A percentile compares a stretch with the other conserved stretches of the same genome.
phyloP scores from a whole-genome alignment of 306 rosid species.

The Fragaria vesca region DNA sequence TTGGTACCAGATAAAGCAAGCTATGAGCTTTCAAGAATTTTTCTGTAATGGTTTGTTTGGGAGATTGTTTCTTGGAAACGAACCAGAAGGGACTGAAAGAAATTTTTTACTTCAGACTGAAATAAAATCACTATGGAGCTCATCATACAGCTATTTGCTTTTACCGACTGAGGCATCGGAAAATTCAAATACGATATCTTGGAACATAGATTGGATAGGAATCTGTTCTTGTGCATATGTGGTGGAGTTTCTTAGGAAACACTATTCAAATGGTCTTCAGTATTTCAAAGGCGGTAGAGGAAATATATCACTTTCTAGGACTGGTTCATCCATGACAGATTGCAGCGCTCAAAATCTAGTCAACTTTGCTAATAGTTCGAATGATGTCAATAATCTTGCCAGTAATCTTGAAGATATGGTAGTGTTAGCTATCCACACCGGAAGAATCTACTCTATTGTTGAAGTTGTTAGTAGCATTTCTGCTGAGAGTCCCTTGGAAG shows the following conservation, averaged over 20 bases:
- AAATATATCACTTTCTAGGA: conserved; percentile 24
- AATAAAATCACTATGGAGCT: conserved; percentile 51
- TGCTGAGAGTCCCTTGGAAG: conserved; percentile 79
- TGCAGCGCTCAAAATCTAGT: conserved; percentile 30
- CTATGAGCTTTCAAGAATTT: conserved; percentile 79
- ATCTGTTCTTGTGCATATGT: conserved; percentile 58
- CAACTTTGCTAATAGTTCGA: conserved; percentile 55
- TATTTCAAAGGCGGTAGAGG: conserved; percentile 22
- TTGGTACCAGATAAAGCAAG: conserved; percentile 54
- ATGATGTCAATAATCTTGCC: conserved; percentile 34
- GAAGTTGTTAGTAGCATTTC: conserved; percentile 40
- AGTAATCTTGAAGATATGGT: conserved; percentile 39
- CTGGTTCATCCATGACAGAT: conserved; percentile 33
- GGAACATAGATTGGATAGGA: conserved; percentile 70
- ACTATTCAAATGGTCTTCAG: conserved; percentile 29
- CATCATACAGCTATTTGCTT: conserved; percentile 58
- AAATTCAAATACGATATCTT: conserved; percentile 30
- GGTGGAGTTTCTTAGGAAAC: conserved; percentile 49
- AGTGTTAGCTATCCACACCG: conserved; percentile 83
- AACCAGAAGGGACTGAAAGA: conserved; percentile 33
- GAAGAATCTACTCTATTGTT: conserved; percentile 71
- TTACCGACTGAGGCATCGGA: conserved; percentile 54
- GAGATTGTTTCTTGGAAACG: conserved; percentile 46
- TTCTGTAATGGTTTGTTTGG: conserved; percentile 83
- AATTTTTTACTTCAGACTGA: conserved; percentile 63